These are phyloP conservation scores for Suillus weaverae DNA, from an alignment of 768 basidiomycete genomes.

Conservation along the genomic window DNA sequence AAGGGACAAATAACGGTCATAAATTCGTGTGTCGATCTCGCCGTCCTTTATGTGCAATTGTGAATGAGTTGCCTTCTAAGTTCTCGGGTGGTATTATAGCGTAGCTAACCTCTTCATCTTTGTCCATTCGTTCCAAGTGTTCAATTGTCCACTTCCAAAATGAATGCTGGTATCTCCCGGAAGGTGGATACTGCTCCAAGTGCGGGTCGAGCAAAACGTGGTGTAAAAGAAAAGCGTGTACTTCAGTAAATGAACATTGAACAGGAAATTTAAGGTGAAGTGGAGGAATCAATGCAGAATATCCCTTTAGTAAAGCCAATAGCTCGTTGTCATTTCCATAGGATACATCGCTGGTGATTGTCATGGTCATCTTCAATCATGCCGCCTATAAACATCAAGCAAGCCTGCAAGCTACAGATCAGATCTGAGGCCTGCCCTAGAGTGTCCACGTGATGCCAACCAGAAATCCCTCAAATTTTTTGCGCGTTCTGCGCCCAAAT, in stretches of 20 bases:
- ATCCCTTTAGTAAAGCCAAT: conserved; percentile 50
- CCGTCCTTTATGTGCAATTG: conserved; percentile 38
- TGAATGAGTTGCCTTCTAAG: conserved; percentile 9
- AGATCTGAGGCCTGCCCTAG: not conserved
- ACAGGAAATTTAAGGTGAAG: conserved; percentile 43
- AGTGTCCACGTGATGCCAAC: not conserved
- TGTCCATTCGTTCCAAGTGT: conserved; percentile 47
- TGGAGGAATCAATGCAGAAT: conserved; percentile 51
- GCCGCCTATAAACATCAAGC: not conserved
- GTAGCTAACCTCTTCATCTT: conserved; percentile 47
- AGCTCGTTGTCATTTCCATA: conserved; percentile 16
- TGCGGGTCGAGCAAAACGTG: conserved; percentile 53
- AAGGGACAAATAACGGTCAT: conserved; percentile 58
- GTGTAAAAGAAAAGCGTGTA: conserved; percentile 58
- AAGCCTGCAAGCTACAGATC: not conserved
- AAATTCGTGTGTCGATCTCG: conserved; percentile 67
- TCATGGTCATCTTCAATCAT: not conserved
- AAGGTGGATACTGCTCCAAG: conserved; percentile 60
- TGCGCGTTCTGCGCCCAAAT: conserved; percentile 12
- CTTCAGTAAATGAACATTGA: conserved; percentile 33
- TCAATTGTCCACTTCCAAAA: conserved; percentile 78
- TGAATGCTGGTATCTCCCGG: conserved; percentile 54
- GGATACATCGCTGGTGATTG: not conserved
- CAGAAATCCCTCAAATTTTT: conserved; percentile 21
- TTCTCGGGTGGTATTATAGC: not conserved